Evolutionary conservation across 2,329 filamentous ascomycete genomes (phyloP).

Genomic region (Stenocarpella maydis): DNA sequence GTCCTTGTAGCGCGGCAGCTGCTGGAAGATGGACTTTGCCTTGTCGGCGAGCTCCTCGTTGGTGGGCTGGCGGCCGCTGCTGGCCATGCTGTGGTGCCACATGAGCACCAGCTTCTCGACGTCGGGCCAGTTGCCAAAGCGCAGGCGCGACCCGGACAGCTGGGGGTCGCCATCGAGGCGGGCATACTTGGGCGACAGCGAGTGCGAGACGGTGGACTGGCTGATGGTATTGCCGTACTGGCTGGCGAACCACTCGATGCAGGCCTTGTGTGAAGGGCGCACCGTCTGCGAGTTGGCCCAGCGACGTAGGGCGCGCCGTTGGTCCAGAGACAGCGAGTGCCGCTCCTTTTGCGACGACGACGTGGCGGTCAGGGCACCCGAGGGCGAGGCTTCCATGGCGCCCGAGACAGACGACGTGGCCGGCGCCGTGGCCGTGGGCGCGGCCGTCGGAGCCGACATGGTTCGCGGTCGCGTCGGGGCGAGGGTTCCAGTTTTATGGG

Average conservation of each 20-base stretch:
- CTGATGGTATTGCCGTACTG: conserved; percentile 68
- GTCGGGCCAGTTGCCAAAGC: conserved; percentile 71
- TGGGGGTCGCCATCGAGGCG: conserved; percentile 68
- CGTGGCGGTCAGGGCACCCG: conserved; percentile 11
- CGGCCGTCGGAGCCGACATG: conserved; percentile 33
- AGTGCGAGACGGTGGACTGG: conserved; percentile 70
- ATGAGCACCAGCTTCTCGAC: conserved; percentile 66
- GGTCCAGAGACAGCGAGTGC: conserved; percentile 68
- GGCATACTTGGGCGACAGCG: conserved; percentile 68
- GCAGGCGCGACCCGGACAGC: conserved; percentile 67
- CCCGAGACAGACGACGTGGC: conserved; percentile 28
- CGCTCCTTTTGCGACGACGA: conserved; percentile 53
- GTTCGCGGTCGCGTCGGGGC: not conserved
- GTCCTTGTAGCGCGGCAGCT: conserved; percentile 67
- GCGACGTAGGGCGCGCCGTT: conserved; percentile 66
- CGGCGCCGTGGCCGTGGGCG: conserved; percentile 29
- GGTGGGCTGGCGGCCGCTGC: conserved; percentile 64
- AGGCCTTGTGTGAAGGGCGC: conserved; percentile 67
- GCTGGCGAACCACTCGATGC: conserved; percentile 69
- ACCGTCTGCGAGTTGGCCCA: conserved; percentile 66
- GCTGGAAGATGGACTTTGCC: conserved; percentile 65
- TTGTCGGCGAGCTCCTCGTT: conserved; percentile 71
- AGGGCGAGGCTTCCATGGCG: conserved; percentile 28
- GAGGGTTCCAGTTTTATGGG: conserved; percentile 32
- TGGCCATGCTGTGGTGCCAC: conserved; percentile 62